phyloP scores from a whole-genome alignment of 1,139 yeast species.

The Geotrichum bryndzae region DNA sequence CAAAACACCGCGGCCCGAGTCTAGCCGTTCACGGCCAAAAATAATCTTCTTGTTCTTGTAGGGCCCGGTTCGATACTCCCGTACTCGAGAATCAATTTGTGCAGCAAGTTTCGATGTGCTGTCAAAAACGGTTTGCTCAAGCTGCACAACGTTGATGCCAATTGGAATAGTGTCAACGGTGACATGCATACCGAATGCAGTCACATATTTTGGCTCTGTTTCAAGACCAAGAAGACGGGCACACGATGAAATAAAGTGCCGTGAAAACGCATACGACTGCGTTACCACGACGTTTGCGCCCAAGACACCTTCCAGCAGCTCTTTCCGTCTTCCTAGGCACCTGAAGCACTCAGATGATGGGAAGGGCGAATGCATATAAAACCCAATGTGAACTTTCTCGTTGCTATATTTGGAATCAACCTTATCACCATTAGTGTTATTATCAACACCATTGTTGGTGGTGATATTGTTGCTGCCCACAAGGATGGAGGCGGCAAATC shows the following conservation, averaged over 20 bases:
- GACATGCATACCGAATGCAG: constrained; percentile 70
- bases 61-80: constrained; percentile 47
- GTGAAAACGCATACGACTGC: constrained; percentile 76
- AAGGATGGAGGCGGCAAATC: constrained; percentile 49
- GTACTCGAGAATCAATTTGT: constrained; percentile 42
- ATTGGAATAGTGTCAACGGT: constrained; percentile 72
- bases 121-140: constrained; percentile 36
- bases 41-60: constrained; percentile 74
- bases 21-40: constrained; percentile 92
- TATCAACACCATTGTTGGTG: not conserved
- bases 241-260: constrained; percentile 81
- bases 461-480: not conserved
- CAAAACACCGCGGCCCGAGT: constrained; percentile 91
- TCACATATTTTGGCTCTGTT: constrained; percentile 46
- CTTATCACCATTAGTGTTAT: not conserved
- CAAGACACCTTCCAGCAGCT: constrained; percentile 79
- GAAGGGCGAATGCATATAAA: constrained; percentile 48
- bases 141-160: constrained; percentile 68
- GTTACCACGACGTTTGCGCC: constrained; percentile 84
- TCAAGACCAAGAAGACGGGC: constrained; percentile 39
- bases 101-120: constrained; percentile 35
- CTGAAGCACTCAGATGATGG: constrained; percentile 95
- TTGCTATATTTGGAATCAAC: not conserved
- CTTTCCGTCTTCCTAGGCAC: constrained; percentile 73
- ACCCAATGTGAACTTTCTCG: constrained; percentile 59